Evolutionary conservation across 257 asterid genomes (phyloP).

Genomic region (Solanum gracilifrons): DNA sequence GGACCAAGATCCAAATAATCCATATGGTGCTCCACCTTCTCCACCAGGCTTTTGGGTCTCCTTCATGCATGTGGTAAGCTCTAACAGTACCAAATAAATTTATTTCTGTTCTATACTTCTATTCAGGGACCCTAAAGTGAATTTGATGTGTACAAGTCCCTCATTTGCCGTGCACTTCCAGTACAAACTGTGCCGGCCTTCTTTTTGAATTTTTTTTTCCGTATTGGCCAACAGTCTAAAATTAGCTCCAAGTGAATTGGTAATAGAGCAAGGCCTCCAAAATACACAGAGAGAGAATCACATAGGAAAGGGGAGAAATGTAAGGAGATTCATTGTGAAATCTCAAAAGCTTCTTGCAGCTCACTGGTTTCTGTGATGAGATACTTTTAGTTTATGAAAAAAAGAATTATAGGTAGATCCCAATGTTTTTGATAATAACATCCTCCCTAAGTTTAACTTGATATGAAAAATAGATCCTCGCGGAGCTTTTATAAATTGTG

Average conservation of each 20-base stretch:
- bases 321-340: not conserved
- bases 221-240: not conserved
- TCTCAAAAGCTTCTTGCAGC: not conserved
- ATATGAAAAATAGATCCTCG: not conserved
- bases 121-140: not conserved
- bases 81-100: not conserved
- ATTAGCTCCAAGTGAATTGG: not conserved
- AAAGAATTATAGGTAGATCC: not conserved
- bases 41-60: conserved; percentile 94
- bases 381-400: not conserved
- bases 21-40: conserved; percentile 74
- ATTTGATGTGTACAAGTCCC: not conserved
- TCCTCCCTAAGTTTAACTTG: not conserved
- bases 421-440: not conserved
- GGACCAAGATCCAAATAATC: conserved; percentile 91
- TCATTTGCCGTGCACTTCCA: not conserved
- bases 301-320: not conserved
- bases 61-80: conserved; percentile 83
- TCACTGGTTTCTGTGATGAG: not conserved
- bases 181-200: not conserved
- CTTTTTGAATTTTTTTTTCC: not conserved
- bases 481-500: not conserved
- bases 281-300: not conserved
- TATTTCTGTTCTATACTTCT: not conserved
- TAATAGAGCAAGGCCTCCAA: not conserved